Conservation (phyloP, 352 stramenopile genomes). For the Phytophthora ohioensis region DNA sequence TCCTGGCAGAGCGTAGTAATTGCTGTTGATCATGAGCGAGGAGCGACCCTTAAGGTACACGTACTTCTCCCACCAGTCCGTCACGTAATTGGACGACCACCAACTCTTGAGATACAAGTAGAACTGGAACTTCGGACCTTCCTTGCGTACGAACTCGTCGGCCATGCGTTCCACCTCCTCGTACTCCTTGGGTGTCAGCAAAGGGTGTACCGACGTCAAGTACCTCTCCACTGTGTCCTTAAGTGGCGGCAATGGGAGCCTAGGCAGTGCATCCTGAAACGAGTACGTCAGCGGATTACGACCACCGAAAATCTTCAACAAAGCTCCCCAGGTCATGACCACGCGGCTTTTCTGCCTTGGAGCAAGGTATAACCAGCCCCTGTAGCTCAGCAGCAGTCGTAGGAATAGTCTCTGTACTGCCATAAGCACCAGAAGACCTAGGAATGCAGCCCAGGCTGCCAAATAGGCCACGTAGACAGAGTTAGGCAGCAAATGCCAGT, state of each 20-base stretch:
- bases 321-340: constrained; percentile 73
- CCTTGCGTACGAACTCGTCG: constrained; percentile 85
- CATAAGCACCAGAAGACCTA: constrained; percentile 88
- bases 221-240: constrained; percentile 94
- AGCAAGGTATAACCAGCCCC: constrained; percentile 87
- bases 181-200: constrained; percentile 91
- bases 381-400: constrained; percentile 86
- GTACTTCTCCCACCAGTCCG: constrained; percentile 93
- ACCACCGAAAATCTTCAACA: constrained; percentile 88
- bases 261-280: constrained; percentile 93
- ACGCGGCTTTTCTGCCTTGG: constrained; percentile 73
- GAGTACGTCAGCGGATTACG: constrained; percentile 88
- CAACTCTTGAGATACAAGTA: constrained; percentile 93
- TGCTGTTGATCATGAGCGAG: constrained; percentile 93
- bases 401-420: constrained; percentile 85
- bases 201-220: constrained; percentile 92
- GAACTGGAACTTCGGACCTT: constrained; percentile 91
- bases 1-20: constrained; percentile 90
- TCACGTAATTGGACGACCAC: constrained; percentile 92
- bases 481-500: constrained; percentile 63
- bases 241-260: constrained; percentile 93
- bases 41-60: constrained; percentile 90
- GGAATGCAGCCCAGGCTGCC: constrained; percentile 80
- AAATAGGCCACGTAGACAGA: constrained; percentile 88
- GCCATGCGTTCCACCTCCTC: constrained; percentile 86